Conservation (phyloP, 1,284 basidiomycete species). For the Fomitopsis palustris region DNA sequence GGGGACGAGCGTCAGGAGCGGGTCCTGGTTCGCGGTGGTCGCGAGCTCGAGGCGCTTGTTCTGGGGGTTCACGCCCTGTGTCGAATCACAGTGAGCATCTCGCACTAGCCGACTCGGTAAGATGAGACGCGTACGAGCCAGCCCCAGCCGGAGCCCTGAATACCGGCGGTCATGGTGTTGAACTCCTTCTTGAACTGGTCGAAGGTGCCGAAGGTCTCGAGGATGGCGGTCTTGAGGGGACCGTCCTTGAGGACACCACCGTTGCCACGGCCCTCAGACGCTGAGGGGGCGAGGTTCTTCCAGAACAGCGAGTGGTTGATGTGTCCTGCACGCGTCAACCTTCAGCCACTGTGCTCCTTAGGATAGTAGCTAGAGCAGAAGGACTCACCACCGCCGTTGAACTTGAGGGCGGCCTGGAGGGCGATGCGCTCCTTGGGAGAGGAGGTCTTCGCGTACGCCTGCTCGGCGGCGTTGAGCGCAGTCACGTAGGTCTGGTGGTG, state of each 20-base stretch:
- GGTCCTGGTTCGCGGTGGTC: conserved; percentile 90
- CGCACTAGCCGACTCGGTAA: neutral
- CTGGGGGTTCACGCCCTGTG: conserved; percentile 59
- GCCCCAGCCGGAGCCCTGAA: conserved; percentile 93
- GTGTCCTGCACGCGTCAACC: conserved; percentile 49
- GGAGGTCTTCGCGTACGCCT: conserved; percentile 66
- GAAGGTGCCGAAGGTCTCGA: conserved; percentile 82
- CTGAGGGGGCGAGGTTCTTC: conserved; percentile 86
- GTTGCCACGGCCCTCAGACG: conserved; percentile 41
- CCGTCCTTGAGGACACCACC: conserved; percentile 73
- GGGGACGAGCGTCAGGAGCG: conserved; percentile 70
- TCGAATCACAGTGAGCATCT: too few relatives aligned
- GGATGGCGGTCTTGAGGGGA: conserved; percentile 78
- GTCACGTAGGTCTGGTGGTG: conserved; percentile 95
- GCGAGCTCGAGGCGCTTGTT: conserved; percentile 68
- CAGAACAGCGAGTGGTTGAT: conserved; percentile 96
- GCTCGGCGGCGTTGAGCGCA: conserved; percentile 89
- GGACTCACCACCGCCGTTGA: conserved; percentile 81
- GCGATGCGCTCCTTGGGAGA: conserved; percentile 81
- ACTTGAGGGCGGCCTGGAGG: conserved; percentile 84
- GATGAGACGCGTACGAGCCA: conserved; percentile 68
- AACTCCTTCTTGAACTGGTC: conserved; percentile 75
- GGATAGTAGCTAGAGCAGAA: neutral
- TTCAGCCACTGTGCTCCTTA: neutral
- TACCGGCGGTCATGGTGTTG: conserved; percentile 77